Evolutionary conservation across 139 green algal species (phyloP), one percentile per base, ranked within the genome.

Genomic region (Yamagishiella unicocca): DNA sequence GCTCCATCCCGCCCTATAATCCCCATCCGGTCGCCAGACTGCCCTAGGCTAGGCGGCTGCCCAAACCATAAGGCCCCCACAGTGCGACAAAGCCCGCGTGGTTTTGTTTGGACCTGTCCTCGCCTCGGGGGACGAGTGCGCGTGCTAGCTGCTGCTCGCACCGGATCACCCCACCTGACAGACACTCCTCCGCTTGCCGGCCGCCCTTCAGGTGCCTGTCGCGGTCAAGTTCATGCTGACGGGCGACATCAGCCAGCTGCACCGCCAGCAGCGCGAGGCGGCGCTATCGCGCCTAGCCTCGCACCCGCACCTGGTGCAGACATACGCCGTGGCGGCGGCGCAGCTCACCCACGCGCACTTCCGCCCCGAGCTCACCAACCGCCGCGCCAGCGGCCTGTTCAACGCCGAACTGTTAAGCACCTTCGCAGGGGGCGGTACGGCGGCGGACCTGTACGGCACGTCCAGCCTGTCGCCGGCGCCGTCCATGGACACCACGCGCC

Each of bases 181-280:
- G n/a, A n/a, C n/a, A n/a, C n/a, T n/a, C n/a, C n/a, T n/a, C n/a
- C n/a, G n/a, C n/a, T n/a, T n/a, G n/a, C 50, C 58, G 17, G 19
- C 58, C 61, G 9, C 53, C 8, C 76, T 0, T 1, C 79, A 85
- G 79, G 42, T 86, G 21, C 62, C 80, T 9, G 80, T 86, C 58
- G 80, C 80, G 0, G 80, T 86, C 61, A 86, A 86, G 80, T 86
- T 86, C 80, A 86, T 86, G 80, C 45, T 86, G 9, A 31, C n/a
- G 0, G 80, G 80, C 43, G 80, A 86, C 64, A 22, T 37, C 1
- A 25, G 33, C 24, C 43, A 68, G 80, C 42, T 66, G 43, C 64
- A 76, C 43, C 62, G 80, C 31, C 80, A 86, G 80, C 80, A 86
- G 80, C 80, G 80, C 0, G 80, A 86, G 61, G 80, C 80, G 31